Evolutionary conservation across 306 rosid genomes (phyloP), one percentile per base, ranked within the genome.

Genomic region (Cicer bijugum): DNA sequence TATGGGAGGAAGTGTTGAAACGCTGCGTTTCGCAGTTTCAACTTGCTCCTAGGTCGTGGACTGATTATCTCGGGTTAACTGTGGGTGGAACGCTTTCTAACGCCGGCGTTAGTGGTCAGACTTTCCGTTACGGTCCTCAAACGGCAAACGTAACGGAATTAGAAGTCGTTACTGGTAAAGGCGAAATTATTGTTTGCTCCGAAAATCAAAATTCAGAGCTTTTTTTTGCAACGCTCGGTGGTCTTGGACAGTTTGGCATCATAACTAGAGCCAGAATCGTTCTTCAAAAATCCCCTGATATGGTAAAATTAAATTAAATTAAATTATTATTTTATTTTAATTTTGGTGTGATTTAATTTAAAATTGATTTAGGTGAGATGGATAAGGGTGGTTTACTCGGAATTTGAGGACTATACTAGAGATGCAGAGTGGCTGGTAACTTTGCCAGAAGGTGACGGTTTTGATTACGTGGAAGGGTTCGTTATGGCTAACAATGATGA

Each of bases 381-480:
- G 97, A 91, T 91, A 81, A 90, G 99, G 82, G 71, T 90, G 69
- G 92, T 95, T 9, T 95, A 95, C 67, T 47, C 87, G 0, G 90
- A 91, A 48, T 91, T 91, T 72, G 96, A 86, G 48, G 87, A 84
- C 10, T 95, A 73, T 76, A 83, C 88, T 9, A 59, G 78, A 8
- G 99, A 95, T 75, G 92, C 97, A 1, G 99, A 95, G 82, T 82
- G 79, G 62, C 86, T 91, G n/a, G 93, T 91, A 67, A 85, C 77
- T 70, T 82, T 58, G 42, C 72, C 39, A 53, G 93, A 91, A 28
- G 83, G 84, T n/a, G 88, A 88, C 39, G 85, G 90, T 57, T 95
- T 95, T 63, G 96, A 91, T 60, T 95, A 95, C 89, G 89, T 95
- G 88, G 99, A 95, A 82, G 99, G 99, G 6, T 95, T 90, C 51